Percentiles rank a stretch among this genome's conserved stretches.
Evolutionary conservation across 208 protist species (phyloP).

Genomic region (Acanthamoeba quina): DNA sequence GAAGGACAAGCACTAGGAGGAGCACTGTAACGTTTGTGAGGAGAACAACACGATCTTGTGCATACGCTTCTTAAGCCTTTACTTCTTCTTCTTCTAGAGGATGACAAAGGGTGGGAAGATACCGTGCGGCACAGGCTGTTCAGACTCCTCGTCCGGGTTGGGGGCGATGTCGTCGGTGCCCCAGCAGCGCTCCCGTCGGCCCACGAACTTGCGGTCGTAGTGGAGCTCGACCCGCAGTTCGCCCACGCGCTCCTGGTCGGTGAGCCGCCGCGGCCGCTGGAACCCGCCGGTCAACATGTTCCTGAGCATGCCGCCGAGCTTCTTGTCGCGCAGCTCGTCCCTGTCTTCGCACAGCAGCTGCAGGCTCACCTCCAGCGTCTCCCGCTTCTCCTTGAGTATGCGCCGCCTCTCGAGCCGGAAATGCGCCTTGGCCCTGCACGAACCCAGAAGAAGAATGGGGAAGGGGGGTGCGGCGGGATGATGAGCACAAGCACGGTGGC

Average conservation of each 20-base stretch:
- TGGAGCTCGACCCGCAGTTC: slow-evolving; percentile 23
- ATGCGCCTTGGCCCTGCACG: neutral
- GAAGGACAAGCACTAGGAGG: neutral
- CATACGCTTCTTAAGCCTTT: neutral
- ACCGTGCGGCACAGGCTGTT: neutral
- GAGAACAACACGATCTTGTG: no score
- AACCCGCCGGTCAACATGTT: neutral
- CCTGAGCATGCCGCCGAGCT: slow-evolving; percentile 1
- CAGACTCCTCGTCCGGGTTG: slow-evolving; percentile 1
- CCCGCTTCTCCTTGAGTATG: slow-evolving; percentile 36
- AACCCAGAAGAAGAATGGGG: no score
- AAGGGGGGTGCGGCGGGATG: neutral
- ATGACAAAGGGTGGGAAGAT: slow-evolving; percentile 55
- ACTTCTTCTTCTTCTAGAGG: neutral
- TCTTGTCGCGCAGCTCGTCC: slow-evolving; percentile 6
- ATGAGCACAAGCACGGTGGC: neutral
- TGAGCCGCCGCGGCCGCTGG: slow-evolving; percentile 22
- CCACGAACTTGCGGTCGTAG: slow-evolving; percentile 54
- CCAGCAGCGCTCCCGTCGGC: slow-evolving; percentile 14
- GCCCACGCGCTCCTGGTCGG: slow-evolving; percentile 13
- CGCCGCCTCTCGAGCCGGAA: slow-evolving; percentile 3
- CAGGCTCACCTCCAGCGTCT: neutral
- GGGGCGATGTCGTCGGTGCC: neutral
- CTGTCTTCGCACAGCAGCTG: slow-evolving; percentile 44
- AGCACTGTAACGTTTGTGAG: no score